phyloP scores from a whole-genome alignment of 1,284 basidiomycete species.

The Macrocystidia cucumis region DNA sequence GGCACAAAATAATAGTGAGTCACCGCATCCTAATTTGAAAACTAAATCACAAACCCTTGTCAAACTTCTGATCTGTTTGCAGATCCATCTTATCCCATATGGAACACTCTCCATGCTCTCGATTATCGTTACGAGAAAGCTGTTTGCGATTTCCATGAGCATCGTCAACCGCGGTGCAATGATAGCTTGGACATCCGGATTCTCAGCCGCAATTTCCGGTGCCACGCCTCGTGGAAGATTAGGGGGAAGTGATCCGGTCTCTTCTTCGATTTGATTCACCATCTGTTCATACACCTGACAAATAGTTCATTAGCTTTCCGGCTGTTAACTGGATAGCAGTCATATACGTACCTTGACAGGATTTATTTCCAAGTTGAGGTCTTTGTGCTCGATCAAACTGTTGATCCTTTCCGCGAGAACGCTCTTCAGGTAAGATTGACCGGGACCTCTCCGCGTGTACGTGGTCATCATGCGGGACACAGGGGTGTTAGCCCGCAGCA shows the following conservation, averaged over 20 bases:
- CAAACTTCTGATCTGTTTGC: constrained; percentile 96
- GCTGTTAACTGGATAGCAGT: not conserved
- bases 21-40: constrained; percentile 8
- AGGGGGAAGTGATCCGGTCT: constrained; percentile 84
- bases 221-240: constrained; percentile 90
- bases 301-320: not conserved
- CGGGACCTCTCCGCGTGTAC: constrained; percentile 95
- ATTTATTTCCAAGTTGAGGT: constrained; percentile 97
- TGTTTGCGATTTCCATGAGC: constrained; percentile 99
- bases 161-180: constrained; percentile 94
- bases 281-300: constrained; percentile 91
- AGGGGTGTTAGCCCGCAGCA: constrained; percentile 96
- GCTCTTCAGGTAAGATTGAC: constrained; percentile 95
- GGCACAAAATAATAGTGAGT: constrained; percentile 6
- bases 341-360: constrained; percentile 75
- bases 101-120: constrained; percentile 97
- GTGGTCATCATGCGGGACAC: constrained; percentile 99
- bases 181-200: constrained; percentile 93
- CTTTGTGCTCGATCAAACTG: constrained; percentile 96
- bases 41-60: constrained; percentile 72
- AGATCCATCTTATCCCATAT: constrained; percentile 99
- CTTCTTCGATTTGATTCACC: constrained; percentile 97
- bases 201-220: constrained; percentile 89
- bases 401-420: constrained; percentile 97
- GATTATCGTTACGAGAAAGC: constrained; percentile 96